Evolutionary conservation across 2,329 filamentous ascomycete species (phyloP).

Genomic region (Colletotrichum sansevieriae): DNA sequence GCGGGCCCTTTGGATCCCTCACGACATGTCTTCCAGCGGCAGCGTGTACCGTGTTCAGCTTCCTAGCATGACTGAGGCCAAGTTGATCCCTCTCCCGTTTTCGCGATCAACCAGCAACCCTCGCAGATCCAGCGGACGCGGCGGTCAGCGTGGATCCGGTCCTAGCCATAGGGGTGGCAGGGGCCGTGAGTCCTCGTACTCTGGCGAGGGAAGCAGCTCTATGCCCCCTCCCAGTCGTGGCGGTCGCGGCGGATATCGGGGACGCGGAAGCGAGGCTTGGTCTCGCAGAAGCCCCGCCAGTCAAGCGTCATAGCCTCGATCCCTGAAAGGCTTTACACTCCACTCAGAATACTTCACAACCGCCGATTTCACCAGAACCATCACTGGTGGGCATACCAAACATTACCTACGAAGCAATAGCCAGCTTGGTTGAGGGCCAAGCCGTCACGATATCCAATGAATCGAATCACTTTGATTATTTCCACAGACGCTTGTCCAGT

Average conservation of each 20-base stretch:
- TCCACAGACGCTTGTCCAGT: constrained; percentile 21
- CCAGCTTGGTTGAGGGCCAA: constrained; percentile 12
- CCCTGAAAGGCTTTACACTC: neutral
- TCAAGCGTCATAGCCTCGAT: constrained; percentile 31
- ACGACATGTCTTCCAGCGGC: constrained; percentile 43
- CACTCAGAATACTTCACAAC: neutral
- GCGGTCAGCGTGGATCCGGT: constrained; percentile 40
- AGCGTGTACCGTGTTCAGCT: constrained; percentile 52
- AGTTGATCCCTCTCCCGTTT: constrained; percentile 54
- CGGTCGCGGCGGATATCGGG: constrained; percentile 56
- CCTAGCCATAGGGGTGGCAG: constrained; percentile 43
- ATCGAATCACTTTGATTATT: constrained; percentile 24
- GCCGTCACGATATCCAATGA: constrained; percentile 14
- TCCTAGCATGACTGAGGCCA: constrained; percentile 57
- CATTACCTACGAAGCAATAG: constrained; percentile 22
- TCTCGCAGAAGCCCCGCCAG: constrained; percentile 46
- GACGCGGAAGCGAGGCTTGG: constrained; percentile 58
- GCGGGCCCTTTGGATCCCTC: constrained; percentile 45
- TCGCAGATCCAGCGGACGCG: constrained; percentile 45
- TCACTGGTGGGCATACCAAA: constrained; percentile 1
- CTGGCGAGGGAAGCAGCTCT: constrained; percentile 32
- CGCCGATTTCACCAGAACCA: neutral
- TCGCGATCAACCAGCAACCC: constrained; percentile 50
- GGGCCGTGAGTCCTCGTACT: constrained; percentile 39
- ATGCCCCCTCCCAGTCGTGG: constrained; percentile 48